These are phyloP conservation scores for Mycena sp. DNA, from an alignment of 1,284 basidiomycete species.

Conservation along the genomic window DNA sequence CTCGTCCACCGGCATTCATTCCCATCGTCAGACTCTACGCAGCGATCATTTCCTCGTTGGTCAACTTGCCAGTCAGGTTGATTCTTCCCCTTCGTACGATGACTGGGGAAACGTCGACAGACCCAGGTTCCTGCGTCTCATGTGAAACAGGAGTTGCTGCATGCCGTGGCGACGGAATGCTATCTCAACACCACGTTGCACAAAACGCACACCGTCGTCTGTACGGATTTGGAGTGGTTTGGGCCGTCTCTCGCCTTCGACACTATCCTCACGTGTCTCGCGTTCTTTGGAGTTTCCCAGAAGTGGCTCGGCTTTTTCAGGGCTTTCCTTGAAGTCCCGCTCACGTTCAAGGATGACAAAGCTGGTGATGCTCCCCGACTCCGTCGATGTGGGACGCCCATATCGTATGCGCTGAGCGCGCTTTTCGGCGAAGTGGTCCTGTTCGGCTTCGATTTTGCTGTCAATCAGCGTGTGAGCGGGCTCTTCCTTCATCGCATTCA, in stretches of 20 bases:
- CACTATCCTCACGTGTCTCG: constrained; percentile 11
- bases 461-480: constrained; percentile 50
- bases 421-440: constrained; percentile 49
- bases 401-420: constrained; percentile 44
- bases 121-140: constrained; percentile 19
- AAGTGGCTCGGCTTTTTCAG: constrained; percentile 9
- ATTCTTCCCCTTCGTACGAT: constrained; percentile 38
- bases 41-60: constrained; percentile 44
- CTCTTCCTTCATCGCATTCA: constrained; percentile 52
- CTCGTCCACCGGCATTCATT: constrained; percentile 34
- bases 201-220: constrained; percentile 8
- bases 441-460: constrained; percentile 55
- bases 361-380: constrained; percentile 2
- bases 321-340: constrained; percentile 2
- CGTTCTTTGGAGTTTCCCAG: constrained; percentile 4
- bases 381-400: constrained; percentile 9
- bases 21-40: constrained; percentile 33
- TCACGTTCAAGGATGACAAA: constrained; percentile 10
- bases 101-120: constrained; percentile 28
- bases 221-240: constrained; percentile 25
- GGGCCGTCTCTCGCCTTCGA: constrained; percentile 12
- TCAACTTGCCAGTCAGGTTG: constrained; percentile 40
- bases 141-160: constrained; percentile 32
- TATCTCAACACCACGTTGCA: constrained; percentile 19
- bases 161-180: constrained; percentile 16